Conservation (phyloP, 2,329 filamentous ascomycete species). For the Paecilomyces formosus region DNA sequence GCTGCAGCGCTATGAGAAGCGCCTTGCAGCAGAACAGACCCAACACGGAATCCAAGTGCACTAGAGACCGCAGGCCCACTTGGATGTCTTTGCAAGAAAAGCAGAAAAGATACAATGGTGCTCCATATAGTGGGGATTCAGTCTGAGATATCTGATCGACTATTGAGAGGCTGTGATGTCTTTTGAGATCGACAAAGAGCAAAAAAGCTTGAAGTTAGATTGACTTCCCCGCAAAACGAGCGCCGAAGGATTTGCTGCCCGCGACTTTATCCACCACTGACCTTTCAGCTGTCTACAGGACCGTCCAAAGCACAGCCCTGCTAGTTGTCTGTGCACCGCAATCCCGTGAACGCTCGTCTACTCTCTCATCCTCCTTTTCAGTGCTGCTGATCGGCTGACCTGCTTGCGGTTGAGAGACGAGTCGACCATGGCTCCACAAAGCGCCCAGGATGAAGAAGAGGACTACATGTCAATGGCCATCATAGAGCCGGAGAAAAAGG, state of each 20-base stretch:
- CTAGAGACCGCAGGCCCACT: neutral
- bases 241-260: neutral
- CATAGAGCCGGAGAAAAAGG: slow-evolving; percentile 54
- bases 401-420: neutral
- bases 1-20: neutral
- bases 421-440: slow-evolving; percentile 7
- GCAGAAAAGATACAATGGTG: neutral
- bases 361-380: neutral
- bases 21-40: neutral
- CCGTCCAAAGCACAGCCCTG: neutral
- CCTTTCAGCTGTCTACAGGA: neutral
- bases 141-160: neutral
- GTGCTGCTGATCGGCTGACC: neutral
- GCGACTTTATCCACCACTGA: neutral
- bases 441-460: slow-evolving; percentile 63
- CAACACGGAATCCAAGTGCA: neutral
- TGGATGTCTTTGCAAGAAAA: neutral
- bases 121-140: neutral
- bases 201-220: neutral
- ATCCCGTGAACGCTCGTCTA: neutral
- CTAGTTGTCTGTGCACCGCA: neutral
- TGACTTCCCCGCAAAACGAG: neutral
- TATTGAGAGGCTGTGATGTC: neutral
- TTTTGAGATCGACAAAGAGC: neutral
- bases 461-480: slow-evolving; percentile 98